Conservation (phyloP, 1,284 basidiomycete genomes). For the Schizophyllum amplum region DNA sequence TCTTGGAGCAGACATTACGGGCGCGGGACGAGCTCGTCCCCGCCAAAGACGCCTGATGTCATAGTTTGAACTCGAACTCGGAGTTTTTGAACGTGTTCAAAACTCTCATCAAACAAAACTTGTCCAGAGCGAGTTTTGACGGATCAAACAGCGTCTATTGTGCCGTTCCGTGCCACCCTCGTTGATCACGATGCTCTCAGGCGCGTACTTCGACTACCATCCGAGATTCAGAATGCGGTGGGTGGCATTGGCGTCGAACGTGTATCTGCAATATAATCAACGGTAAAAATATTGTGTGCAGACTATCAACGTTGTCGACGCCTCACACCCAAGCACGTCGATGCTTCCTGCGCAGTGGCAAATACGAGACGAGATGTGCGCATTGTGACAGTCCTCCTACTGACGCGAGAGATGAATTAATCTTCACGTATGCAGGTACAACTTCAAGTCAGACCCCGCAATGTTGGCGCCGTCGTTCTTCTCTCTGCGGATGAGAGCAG, state of each 20-base stretch:
- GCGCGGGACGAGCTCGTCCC: no score
- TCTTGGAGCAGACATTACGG: slow-evolving; percentile 1
- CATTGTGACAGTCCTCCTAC: no score
- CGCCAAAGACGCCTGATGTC: no score
- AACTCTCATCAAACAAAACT: no score
- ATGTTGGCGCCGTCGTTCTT: slow-evolving; percentile 55
- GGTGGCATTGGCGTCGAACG: slow-evolving; percentile 15
- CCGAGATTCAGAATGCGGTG: slow-evolving; percentile 54
- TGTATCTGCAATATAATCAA: background rate
- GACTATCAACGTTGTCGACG: slow-evolving; percentile 57
- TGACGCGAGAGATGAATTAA: slow-evolving; percentile 12
- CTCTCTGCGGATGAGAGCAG: slow-evolving; percentile 63
- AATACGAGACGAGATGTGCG: slow-evolving; percentile 53
- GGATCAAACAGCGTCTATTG: no score
- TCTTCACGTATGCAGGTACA: slow-evolving; percentile 62
- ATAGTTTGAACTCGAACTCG: no score
- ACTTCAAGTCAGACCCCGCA: slow-evolving; percentile 72
- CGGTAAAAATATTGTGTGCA: slow-evolving; percentile 18
- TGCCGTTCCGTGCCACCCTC: no score
- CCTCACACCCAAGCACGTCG: slow-evolving; percentile 57
- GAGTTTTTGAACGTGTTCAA: no score
- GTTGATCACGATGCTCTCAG: no score
- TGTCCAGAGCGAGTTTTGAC: no score
- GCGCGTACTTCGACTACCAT: slow-evolving; percentile 74
- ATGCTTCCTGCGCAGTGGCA: slow-evolving; percentile 60